phyloP scores from a whole-genome alignment of 345 rosid species.

The Ceriops decandra region DNA sequence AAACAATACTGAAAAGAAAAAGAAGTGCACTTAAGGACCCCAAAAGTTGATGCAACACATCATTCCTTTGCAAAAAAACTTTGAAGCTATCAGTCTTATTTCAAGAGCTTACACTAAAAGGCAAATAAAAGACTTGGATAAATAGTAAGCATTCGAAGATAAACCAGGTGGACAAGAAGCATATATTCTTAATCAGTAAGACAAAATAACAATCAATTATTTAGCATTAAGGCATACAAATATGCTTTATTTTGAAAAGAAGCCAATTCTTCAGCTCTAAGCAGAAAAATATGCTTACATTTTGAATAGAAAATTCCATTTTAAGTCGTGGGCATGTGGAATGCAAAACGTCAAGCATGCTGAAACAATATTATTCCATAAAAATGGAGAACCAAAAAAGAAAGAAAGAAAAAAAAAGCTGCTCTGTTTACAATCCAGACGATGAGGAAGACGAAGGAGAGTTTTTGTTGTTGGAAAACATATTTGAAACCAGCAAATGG shows the following conservation, averaged over 20 bases:
- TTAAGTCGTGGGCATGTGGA: neutral
- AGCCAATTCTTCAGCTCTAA: neutral
- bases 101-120: neutral
- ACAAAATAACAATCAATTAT: neutral
- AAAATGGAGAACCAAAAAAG: neutral
- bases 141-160: neutral
- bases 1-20: neutral
- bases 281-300: slow-evolving; percentile 1
- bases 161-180: neutral
- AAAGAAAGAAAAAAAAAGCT: no score
- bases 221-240: slow-evolving; percentile 5
- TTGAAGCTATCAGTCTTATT: neutral
- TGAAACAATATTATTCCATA: neutral
- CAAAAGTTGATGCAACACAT: slow-evolving; percentile 4
- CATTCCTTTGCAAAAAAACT: neutral
- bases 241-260: slow-evolving; percentile 1
- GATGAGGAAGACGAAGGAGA: neutral
- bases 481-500: neutral
- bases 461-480: neutral
- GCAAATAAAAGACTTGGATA: neutral
- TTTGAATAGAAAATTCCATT: slow-evolving; percentile 13
- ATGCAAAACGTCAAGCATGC: neutral
- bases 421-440: neutral
- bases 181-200: neutral
- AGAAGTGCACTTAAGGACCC: slow-evolving; percentile 2